Conservation (phyloP, 352 stramenopile genomes). For the Globisporangium abappressorium region DNA sequence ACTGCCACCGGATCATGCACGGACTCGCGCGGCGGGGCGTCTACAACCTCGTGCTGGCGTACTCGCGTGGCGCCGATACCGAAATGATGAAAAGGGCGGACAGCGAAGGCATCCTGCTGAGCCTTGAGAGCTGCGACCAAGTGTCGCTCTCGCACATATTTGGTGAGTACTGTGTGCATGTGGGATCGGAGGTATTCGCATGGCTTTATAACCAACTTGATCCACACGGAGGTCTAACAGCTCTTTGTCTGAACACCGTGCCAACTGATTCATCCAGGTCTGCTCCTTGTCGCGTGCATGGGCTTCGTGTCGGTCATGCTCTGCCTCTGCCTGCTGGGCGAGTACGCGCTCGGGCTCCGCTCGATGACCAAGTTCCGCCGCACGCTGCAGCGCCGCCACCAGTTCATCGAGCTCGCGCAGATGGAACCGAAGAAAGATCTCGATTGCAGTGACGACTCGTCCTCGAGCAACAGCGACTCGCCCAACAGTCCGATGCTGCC, state of each 20-base stretch:
- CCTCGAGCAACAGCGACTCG: background rate
- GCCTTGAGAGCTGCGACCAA: constrained; percentile 41
- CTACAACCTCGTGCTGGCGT: constrained; percentile 46
- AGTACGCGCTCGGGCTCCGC: constrained; percentile 43
- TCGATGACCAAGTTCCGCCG: constrained; percentile 39
- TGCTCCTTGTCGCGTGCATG: constrained; percentile 37
- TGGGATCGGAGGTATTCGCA: background rate
- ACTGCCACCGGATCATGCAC: constrained; percentile 31
- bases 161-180: constrained; percentile 20
- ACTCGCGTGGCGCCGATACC: constrained; percentile 16
- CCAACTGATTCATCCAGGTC: constrained; percentile 16
- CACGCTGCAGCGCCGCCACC: constrained; percentile 20
- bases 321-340: constrained; percentile 38
- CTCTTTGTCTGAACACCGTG: background rate
- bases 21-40: constrained; percentile 32
- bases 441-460: background rate
- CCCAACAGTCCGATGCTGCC: background rate
- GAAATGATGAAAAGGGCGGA: constrained; percentile 9
- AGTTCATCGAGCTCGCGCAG: constrained; percentile 39
- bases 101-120: constrained; percentile 19
- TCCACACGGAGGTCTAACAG: background rate
- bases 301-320: constrained; percentile 43
- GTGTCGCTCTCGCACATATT: constrained; percentile 37
- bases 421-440: constrained; percentile 24
- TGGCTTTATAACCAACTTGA: no score